Evolutionary conservation across 2,329 filamentous ascomycete genomes (phyloP).

Genomic region (Beauveria brongniartii): DNA sequence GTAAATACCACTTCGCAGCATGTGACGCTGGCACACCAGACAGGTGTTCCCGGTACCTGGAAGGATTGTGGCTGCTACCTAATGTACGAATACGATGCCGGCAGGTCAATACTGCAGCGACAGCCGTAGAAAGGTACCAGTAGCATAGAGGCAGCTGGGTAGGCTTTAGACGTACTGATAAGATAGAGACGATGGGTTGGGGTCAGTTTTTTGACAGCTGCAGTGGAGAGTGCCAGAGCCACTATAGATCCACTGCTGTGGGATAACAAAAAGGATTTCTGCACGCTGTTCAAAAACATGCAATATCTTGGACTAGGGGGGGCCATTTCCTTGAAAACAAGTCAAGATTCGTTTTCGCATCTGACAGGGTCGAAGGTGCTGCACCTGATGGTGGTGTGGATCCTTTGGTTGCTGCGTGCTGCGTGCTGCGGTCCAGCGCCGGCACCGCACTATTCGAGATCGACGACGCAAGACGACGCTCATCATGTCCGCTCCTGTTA

Average conservation of each 20-base stretch:
- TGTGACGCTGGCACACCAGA: not conserved
- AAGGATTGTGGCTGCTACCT: not conserved
- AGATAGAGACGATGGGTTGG: not conserved
- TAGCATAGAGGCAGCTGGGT: no score
- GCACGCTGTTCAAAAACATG: not conserved
- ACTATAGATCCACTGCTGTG: not conserved
- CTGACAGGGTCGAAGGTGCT: not conserved
- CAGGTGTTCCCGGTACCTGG: not conserved
- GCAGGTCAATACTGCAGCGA: not conserved
- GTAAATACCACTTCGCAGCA: not conserved
- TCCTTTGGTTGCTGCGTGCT: not conserved
- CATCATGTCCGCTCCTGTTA: not conserved
- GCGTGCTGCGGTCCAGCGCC: not conserved
- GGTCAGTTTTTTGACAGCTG: not conserved
- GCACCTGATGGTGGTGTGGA: not conserved
- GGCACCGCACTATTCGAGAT: not conserved
- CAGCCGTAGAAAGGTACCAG: no score
- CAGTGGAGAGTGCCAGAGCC: not conserved
- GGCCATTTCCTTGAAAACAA: no score
- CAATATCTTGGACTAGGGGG: not conserved
- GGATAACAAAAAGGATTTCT: not conserved
- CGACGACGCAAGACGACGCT: not conserved
- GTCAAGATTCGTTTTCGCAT: slow-evolving; percentile 2
- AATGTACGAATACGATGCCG: slow-evolving; percentile 6
- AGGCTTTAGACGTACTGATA: not conserved